Percentiles rank a stretch among this genome's conserved stretches.
phyloP scores from a whole-genome alignment of 768 basidiomycete genomes.

The Phlebiopsis flavidoalba region DNA sequence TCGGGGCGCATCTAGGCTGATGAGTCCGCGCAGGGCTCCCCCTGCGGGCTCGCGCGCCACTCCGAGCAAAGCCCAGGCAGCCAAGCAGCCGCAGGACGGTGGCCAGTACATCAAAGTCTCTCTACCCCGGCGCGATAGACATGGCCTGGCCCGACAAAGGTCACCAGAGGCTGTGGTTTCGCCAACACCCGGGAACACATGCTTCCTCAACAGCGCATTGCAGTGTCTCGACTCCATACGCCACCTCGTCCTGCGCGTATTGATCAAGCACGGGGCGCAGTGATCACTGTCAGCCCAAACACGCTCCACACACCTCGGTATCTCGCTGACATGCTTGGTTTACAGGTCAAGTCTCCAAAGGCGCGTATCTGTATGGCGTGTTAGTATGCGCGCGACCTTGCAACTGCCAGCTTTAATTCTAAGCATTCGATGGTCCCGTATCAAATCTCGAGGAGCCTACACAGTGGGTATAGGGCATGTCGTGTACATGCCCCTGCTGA shows the following conservation, averaged over 20 bases:
- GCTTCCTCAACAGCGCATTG: constrained; percentile 91
- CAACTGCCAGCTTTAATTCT: constrained; percentile 45
- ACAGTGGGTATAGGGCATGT: constrained; percentile 41
- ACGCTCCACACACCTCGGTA: neutral
- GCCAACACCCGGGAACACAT: constrained; percentile 90
- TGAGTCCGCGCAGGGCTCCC: neutral
- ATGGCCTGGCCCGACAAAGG: constrained; percentile 54
- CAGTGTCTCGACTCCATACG: constrained; percentile 93
- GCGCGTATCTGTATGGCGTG: constrained; percentile 80
- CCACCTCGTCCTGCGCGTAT: constrained; percentile 72
- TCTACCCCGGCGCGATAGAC: constrained; percentile 54
- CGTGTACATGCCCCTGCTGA: neutral
- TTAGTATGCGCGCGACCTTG: constrained; percentile 51
- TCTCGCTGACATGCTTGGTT: neutral
- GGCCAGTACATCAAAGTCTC: constrained; percentile 24
- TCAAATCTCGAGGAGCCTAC: constrained; percentile 61
- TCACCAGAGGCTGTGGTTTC: constrained; percentile 55
- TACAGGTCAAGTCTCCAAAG: constrained; percentile 35
- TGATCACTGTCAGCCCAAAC: constrained; percentile 51
- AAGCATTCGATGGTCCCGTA: constrained; percentile 55
- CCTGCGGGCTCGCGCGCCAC: neutral
- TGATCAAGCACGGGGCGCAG: constrained; percentile 43
- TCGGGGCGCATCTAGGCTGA: neutral
- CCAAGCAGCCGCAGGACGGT: constrained; percentile 16
- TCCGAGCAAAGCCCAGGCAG: constrained; percentile 15